Conservation (phyloP, 306 rosid genomes). For the Calophaca sinica region DNA sequence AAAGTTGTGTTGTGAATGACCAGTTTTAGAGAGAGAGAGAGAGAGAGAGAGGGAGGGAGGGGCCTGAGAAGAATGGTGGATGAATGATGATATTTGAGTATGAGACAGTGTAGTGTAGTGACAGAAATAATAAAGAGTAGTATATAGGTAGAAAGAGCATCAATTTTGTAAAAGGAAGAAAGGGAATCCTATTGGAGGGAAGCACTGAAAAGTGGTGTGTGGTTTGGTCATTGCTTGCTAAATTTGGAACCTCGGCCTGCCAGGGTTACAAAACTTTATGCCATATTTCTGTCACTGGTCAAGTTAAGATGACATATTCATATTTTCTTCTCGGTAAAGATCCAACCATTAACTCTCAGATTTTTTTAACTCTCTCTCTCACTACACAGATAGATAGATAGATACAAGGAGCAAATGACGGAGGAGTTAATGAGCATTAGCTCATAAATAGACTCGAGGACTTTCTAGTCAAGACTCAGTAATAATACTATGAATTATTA, state of each 20-base stretch:
- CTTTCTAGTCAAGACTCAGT: slow-evolving; percentile 42
- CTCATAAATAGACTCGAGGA: slow-evolving; percentile 43
- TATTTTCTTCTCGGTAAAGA: slow-evolving; percentile 55
- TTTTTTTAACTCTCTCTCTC: slow-evolving; percentile 29
- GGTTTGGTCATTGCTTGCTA: slow-evolving; percentile 71
- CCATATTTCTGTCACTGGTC: slow-evolving; percentile 71
- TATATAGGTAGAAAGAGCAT: slow-evolving; percentile 33
- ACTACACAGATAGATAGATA: slow-evolving; percentile 18
- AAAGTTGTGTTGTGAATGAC: slow-evolving; percentile 42
- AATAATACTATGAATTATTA: slow-evolving; percentile 28
- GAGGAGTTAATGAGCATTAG: slow-evolving; percentile 42
- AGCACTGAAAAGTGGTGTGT: slow-evolving; percentile 49
- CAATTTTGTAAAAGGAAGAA: slow-evolving; percentile 49
- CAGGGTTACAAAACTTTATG: slow-evolving; percentile 65
- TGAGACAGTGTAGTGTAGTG: slow-evolving; percentile 15
- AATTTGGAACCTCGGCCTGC: slow-evolving; percentile 64
- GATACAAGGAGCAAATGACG: background rate
- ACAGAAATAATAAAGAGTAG: slow-evolving; percentile 5
- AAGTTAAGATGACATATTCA: slow-evolving; percentile 54
- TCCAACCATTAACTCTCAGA: slow-evolving; percentile 48
- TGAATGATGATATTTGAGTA: slow-evolving; percentile 43
- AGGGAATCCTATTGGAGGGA: slow-evolving; percentile 60
- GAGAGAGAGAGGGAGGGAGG: slow-evolving; percentile 22
- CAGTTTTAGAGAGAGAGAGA: slow-evolving; percentile 19
- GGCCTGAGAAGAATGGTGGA: slow-evolving; percentile 18